Percentiles rank a stretch among this genome's conserved stretches.
Conservation (phyloP, 2,329 filamentous ascomycete species). For the Monosporascus sp. region DNA sequence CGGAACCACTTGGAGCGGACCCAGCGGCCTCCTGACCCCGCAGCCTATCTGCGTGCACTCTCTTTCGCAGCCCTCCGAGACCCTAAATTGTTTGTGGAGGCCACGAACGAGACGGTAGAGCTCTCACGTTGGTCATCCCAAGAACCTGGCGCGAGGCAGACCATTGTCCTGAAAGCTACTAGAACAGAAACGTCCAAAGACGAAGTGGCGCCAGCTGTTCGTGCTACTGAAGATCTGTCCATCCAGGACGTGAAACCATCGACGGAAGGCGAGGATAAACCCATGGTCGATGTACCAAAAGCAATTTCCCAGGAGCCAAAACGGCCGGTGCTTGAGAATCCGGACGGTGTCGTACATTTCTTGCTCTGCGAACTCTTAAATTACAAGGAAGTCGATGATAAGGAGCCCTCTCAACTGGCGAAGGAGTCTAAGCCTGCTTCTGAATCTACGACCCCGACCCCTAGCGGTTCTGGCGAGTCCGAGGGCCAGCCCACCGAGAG, state of each 20-base stretch:
- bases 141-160: conserved; percentile 26
- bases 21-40: conserved; percentile 61
- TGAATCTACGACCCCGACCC: conserved; percentile 29
- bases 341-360: conserved; percentile 93
- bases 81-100: conserved; percentile 80
- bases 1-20: conserved; percentile 65
- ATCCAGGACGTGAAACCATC: conserved; percentile 54
- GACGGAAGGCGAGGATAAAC: conserved; percentile 55
- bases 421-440: conserved; percentile 38
- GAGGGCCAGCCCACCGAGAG: conserved; percentile 30
- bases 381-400: conserved; percentile 90
- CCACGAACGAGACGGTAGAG: conserved; percentile 80
- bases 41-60: conserved; percentile 69
- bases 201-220: conserved; percentile 40
- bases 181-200: conserved; percentile 28
- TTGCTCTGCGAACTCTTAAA: conserved; percentile 86
- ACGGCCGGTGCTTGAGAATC: conserved; percentile 80
- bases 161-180: conserved; percentile 38
- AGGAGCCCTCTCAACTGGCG: conserved; percentile 47
- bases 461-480: conserved; percentile 22
- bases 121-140: conserved; percentile 54
- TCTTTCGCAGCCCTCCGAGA: conserved; percentile 76
- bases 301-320: conserved; percentile 59
- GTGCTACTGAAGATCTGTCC: conserved; percentile 41
- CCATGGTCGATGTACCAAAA: conserved; percentile 63